phyloP scores from a whole-genome alignment of 2,329 filamentous ascomycete species.

The Coniochaeta ligniaria region DNA sequence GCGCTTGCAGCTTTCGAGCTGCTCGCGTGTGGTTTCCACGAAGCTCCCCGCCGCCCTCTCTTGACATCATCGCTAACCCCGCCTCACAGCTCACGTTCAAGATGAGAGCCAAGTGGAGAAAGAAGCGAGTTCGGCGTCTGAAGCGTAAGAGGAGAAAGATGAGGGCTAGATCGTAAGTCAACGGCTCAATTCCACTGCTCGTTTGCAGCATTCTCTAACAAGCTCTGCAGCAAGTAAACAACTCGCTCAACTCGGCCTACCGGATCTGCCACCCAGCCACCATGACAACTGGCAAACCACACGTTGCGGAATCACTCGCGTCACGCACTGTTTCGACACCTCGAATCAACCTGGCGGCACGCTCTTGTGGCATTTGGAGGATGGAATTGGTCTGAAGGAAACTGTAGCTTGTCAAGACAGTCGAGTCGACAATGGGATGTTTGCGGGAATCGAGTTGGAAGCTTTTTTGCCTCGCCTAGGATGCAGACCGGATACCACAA shows the following conservation, averaged over 20 bases:
- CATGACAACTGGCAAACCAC: slow-evolving; percentile 21
- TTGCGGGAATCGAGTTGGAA: slow-evolving; percentile 1
- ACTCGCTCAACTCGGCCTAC: slow-evolving; percentile 53
- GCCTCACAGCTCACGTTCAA: slow-evolving; percentile 36
- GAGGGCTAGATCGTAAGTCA: slow-evolving; percentile 85
- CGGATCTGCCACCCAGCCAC: slow-evolving; percentile 26
- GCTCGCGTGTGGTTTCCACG: not conserved
- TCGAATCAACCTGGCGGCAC: not conserved
- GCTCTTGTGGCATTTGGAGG: slow-evolving; percentile 5
- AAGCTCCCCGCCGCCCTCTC: not conserved
- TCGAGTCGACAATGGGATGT: slow-evolving; percentile 2
- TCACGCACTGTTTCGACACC: not conserved
- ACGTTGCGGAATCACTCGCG: not conserved
- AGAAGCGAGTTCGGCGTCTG: slow-evolving; percentile 98
- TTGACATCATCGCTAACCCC: slow-evolving; percentile 10
- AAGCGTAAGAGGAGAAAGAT: slow-evolving; percentile 99
- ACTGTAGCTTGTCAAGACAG: slow-evolving; percentile 1
- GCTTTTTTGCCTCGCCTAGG: slow-evolving; percentile 3
- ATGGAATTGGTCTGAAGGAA: not conserved
- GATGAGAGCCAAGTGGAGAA: slow-evolving; percentile 98
- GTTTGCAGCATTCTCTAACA: slow-evolving; percentile 22
- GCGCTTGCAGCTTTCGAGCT: not conserved
- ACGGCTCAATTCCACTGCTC: slow-evolving; percentile 3
- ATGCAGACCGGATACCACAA: not conserved
- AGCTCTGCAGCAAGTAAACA: slow-evolving; percentile 56